Percentiles rank a stretch among this genome's conserved stretches.
Evolutionary conservation across 73 alveolate genomes (phyloP).

Genomic region (Breviolum minutum): DNA sequence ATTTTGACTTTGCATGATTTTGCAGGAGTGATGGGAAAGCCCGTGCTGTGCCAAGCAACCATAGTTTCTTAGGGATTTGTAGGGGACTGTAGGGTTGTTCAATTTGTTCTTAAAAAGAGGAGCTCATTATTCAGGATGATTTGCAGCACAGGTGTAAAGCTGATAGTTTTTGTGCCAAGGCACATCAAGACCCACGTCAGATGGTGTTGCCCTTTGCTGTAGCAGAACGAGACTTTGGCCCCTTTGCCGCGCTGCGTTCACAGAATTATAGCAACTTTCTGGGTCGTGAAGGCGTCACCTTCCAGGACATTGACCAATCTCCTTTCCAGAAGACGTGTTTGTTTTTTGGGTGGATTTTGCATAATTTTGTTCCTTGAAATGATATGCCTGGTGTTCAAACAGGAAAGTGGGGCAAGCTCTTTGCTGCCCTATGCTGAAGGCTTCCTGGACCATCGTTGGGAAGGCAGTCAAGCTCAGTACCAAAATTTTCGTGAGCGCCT

Average conservation of each 20-base stretch:
- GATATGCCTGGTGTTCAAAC: not conserved
- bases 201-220: constrained; percentile 63
- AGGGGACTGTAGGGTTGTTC: too few relatives aligned
- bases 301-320: not conserved
- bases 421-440: constrained; percentile 29
- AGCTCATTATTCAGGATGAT: too few relatives aligned
- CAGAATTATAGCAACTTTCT: constrained; percentile 73
- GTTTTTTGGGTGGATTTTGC: too few relatives aligned
- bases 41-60: too few relatives aligned
- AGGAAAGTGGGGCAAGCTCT: constrained; percentile 72
- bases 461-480: constrained; percentile 27
- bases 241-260: constrained; percentile 64
- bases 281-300: constrained; percentile 7
- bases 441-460: constrained; percentile 50
- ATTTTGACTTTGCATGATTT: too few relatives aligned
- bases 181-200: not conserved
- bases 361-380: not conserved
- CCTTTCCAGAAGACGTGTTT: too few relatives aligned
- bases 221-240: constrained; percentile 6
- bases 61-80: too few relatives aligned
- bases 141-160: too few relatives aligned
- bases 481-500: constrained; percentile 34
- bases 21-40: too few relatives aligned
- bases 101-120: too few relatives aligned
- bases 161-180: not conserved